A percentile compares a stretch with the other conserved stretches of the same genome.
These are phyloP conservation scores for Xylaria longipes DNA, from an alignment of 495 filamentous ascomycete genomes.

Conservation along the genomic window DNA sequence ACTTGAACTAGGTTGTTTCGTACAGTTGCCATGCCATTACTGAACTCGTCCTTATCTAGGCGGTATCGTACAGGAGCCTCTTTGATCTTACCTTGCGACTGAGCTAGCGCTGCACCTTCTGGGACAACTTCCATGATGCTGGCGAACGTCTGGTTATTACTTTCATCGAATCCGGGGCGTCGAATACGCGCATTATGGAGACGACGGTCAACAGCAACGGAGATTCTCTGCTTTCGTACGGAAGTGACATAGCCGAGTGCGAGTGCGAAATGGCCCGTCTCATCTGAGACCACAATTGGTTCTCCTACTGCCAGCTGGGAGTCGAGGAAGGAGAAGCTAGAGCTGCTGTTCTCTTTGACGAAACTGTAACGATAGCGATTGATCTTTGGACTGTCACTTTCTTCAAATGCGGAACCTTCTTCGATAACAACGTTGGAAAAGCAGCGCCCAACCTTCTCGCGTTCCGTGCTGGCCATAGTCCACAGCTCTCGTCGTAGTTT, in stretches of 20 bases:
- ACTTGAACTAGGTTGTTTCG: conserved; percentile 91
- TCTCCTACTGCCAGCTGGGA: conserved; percentile 90
- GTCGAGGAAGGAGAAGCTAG: conserved; percentile 81
- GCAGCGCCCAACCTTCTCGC: conserved; percentile 81
- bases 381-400: conserved; percentile 74
- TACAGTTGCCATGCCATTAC: conserved; percentile 93
- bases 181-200: conserved; percentile 85
- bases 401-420: conserved; percentile 73
- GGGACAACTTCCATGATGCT: conserved; percentile 89
- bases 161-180: conserved; percentile 73
- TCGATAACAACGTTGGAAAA: conserved; percentile 73
- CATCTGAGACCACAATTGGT: conserved; percentile 95
- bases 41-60: conserved; percentile 97
- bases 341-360: conserved; percentile 63
- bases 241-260: conserved; percentile 88
- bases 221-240: conserved; percentile 73
- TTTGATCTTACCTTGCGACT: conserved; percentile 54
- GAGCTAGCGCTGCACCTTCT: conserved; percentile 52
- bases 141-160: conserved; percentile 80
- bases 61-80: conserved; percentile 73
- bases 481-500: conserved; percentile 88
- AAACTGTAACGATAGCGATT: conserved; percentile 89
- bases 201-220: conserved; percentile 84
- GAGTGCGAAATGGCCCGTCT: conserved; percentile 91
- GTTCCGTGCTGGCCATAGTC: conserved; percentile 90